Percentiles rank a stretch among this genome's conserved stretches.
phyloP scores from a whole-genome alignment of 306 rosid species.

The Ormosia emarginata region DNA sequence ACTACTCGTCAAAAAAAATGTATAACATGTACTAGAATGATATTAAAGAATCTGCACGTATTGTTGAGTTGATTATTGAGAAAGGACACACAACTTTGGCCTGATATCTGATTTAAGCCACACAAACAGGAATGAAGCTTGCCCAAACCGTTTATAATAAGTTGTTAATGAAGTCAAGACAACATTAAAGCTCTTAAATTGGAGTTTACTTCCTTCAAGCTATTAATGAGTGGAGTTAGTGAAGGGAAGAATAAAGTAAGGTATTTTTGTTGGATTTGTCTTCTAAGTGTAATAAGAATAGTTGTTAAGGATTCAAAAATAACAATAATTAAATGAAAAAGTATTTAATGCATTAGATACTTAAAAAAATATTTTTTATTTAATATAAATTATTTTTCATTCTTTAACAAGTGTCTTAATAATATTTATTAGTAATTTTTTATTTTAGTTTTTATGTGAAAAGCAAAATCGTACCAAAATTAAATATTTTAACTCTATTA shows the following conservation, averaged over 20 bases:
- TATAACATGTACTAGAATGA: not conserved
- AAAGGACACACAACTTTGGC: slow-evolving; percentile 9
- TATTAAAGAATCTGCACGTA: not conserved
- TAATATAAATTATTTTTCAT: no score
- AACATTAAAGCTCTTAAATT: slow-evolving; percentile 4
- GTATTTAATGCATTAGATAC: no score
- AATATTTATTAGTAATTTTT: no score
- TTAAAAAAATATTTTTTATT: no score
- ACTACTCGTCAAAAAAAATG: not conserved
- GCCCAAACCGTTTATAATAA: not conserved
- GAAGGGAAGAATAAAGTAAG: slow-evolving; percentile 11
- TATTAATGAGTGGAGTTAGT: not conserved
- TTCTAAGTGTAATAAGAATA: no score
- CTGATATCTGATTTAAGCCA: slow-evolving; percentile 17
- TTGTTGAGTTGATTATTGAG: not conserved
- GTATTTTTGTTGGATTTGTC: not conserved
- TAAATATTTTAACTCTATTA: not conserved
- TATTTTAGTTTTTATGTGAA: not conserved
- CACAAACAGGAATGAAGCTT: slow-evolving; percentile 14
- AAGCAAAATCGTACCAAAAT: not conserved
- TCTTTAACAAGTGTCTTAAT: no score
- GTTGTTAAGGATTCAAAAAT: no score
- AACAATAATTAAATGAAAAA: no score
- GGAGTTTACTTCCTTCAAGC: slow-evolving; percentile 1
- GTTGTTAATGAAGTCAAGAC: slow-evolving; percentile 21